Conservation (phyloP, 768 basidiomycete genomes). For the Gloeophyllum trabeum region DNA sequence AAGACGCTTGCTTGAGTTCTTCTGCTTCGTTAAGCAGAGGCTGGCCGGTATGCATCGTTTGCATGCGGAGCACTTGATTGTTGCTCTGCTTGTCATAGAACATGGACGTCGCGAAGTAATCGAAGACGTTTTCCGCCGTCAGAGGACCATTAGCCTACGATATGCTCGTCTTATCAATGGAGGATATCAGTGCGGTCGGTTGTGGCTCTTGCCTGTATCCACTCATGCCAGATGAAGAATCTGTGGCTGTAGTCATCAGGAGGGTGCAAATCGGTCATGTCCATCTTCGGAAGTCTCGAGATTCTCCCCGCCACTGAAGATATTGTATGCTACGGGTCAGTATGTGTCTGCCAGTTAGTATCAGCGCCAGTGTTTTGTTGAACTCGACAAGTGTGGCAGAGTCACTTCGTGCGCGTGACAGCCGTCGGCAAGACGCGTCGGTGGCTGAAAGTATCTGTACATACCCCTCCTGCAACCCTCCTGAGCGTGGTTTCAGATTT, state of each 20-base stretch:
- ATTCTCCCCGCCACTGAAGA: no score
- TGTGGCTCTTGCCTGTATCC: constrained; percentile 51
- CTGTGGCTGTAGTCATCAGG: constrained; percentile 72
- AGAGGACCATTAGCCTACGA: constrained; percentile 65
- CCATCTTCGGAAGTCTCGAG: no score
- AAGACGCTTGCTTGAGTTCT: constrained; percentile 62
- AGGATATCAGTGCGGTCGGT: background rate
- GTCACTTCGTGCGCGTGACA: no score
- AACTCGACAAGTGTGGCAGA: no score
- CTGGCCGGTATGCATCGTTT: constrained; percentile 78
- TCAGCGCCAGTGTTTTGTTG: no score
- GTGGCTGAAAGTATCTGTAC: no score
- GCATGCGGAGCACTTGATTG: constrained; percentile 89
- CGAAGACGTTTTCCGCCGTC: constrained; percentile 69
- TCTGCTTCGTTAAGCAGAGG: constrained; percentile 73
- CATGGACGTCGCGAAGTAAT: constrained; percentile 85
- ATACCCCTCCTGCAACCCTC: no score
- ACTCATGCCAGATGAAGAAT: constrained; percentile 89
- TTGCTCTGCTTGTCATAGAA: constrained; percentile 93
- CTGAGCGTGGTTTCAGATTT: no score
- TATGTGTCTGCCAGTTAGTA: no score
- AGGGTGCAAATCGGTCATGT: constrained; percentile 58
- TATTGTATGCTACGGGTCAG: no score
- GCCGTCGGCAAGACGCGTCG: no score
- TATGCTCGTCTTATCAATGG: constrained; percentile 4